phyloP scores from a whole-genome alignment of 192 early-diverging fungal species.

The Umbelopsis sp. region DNA sequence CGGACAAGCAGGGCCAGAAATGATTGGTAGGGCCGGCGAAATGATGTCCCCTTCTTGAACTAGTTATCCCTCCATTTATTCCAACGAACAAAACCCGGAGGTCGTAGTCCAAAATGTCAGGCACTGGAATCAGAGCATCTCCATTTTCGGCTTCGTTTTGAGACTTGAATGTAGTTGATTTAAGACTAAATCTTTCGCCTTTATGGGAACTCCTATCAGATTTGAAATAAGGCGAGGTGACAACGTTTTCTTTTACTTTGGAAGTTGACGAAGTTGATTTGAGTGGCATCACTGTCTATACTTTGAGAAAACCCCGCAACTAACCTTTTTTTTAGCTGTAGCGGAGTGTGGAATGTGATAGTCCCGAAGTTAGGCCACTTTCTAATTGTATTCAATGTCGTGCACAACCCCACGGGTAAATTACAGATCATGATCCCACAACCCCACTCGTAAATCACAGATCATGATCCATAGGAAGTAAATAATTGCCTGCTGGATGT shows the following conservation, averaged over 20 bases:
- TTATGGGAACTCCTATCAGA: background rate
- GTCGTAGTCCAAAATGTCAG: conserved; percentile 53
- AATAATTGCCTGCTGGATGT: no score
- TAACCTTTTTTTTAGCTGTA: no score
- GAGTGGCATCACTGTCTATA: background rate
- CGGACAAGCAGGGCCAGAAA: conserved; percentile 72
- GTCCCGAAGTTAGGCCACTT: no score
- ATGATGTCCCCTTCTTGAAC: conserved; percentile 61
- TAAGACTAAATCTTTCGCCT: background rate
- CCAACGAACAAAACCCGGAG: conserved; percentile 71
- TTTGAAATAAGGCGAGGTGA: background rate
- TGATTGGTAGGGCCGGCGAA: conserved; percentile 74
- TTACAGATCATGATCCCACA: no score
- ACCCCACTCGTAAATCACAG: no score
- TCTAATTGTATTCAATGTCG: no score
- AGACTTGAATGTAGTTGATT: background rate
- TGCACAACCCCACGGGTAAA: no score
- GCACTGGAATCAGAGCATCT: conserved; percentile 14
- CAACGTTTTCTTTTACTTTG: background rate
- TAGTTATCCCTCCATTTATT: conserved; percentile 71
- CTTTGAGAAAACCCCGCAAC: background rate
- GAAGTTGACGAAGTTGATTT: background rate
- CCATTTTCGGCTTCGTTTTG: background rate
- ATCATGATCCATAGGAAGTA: no score
- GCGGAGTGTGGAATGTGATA: no score